Evolutionary conservation across 495 filamentous ascomycete genomes (phyloP), one percentile per base, ranked within the genome.

Genomic region (Daldinia grandis): DNA sequence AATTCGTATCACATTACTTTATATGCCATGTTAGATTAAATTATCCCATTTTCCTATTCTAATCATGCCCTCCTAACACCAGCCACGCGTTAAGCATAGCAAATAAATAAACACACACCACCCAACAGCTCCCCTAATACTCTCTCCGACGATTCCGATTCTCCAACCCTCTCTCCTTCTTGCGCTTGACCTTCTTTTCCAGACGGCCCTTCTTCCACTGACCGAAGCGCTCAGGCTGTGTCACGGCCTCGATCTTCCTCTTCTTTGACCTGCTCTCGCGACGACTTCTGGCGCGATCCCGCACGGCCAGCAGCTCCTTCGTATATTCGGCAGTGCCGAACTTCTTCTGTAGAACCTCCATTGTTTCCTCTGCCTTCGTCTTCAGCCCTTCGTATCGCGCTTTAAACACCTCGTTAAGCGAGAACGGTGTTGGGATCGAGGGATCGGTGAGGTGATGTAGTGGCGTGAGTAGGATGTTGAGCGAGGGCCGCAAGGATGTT

Each of bases 371-470:
- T 17, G 89, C 89, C 57, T 88, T 90, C 19, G 85, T 81, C 44
- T 89, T 86, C 17, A 98, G 82, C 3, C 82, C 76, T 73, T 91
- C 89, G 79, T 91, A 90, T 1, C 84, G 82, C 19, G 87, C 83
- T 68, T 84, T 88, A 84, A 93, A 95, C 0, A 77, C 77, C 44
- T 87, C 82, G 74, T 95, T 90, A 6, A 81, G 78, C 17, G 89
- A 91, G 60, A 87, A 87, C 0, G 91, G 90, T 2, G 84, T 79
- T 0, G 89, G 87, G 40, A 94, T 93, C 0, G 88, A 86, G 14
- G 91, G 81, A 72, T 98, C 94, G 0, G 92, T 95, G 49, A 98
- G 79, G 74, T 95, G 91, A 75, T 93, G 89, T 17, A 98, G 84
- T 15, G 95, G 93, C 24, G 90, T 86, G 5, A 99, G 85, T 58